These are phyloP conservation scores for Sordaria brevicollis DNA, from an alignment of 495 filamentous ascomycete genomes.

Conservation along the genomic window DNA sequence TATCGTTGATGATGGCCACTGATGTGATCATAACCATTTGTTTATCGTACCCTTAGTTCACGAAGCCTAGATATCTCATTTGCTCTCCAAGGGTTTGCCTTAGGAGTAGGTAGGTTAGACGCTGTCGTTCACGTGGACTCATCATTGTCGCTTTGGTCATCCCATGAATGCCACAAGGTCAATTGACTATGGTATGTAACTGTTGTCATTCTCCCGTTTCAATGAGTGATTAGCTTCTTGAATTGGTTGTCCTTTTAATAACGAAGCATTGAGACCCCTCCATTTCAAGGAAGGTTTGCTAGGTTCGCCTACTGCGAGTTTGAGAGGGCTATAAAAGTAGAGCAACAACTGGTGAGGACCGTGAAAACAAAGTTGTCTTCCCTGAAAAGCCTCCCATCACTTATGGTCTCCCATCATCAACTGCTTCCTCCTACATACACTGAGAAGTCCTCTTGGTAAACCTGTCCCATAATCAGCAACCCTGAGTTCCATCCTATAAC, in stretches of 20 bases:
- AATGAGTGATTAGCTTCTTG: background rate
- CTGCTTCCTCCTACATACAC: background rate
- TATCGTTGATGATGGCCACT: background rate
- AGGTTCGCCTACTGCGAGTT: background rate
- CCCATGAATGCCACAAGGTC: background rate
- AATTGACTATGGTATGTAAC: background rate
- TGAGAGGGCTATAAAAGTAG: background rate
- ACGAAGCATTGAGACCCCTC: background rate
- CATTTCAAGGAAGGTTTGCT: background rate
- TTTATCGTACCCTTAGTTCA: background rate
- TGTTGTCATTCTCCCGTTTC: background rate
- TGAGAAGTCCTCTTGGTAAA: background rate
- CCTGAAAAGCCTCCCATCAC: background rate
- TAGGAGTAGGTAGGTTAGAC: background rate
- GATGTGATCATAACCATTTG: background rate
- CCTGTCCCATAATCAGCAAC: background rate
- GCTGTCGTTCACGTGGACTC: background rate
- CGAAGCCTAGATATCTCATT: background rate
- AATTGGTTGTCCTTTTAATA: background rate
- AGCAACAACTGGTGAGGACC: background rate
- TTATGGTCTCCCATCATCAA: background rate
- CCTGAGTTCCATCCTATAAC: background rate
- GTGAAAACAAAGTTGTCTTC: background rate
- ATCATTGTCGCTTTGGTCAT: background rate
- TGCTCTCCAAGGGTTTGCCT: background rate